Conservation (phyloP, 108 stramenopile species). For the Seminavis robusta region DNA sequence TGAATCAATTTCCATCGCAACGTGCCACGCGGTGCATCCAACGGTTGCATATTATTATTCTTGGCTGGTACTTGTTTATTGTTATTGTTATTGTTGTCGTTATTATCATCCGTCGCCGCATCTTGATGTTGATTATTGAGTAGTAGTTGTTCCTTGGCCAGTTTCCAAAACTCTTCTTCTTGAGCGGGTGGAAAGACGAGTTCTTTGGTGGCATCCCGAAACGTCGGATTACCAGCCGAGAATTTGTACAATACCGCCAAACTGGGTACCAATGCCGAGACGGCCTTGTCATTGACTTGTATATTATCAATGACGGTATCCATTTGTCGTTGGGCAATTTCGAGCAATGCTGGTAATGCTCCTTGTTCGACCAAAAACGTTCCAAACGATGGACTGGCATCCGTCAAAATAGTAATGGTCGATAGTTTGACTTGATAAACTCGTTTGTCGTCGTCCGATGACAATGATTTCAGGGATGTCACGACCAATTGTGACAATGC, state of each 20-base stretch:
- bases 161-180: slow-evolving; percentile 20
- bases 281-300: slow-evolving; percentile 55
- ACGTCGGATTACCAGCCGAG: slow-evolving; percentile 20
- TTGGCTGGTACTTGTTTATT: slow-evolving; percentile 2
- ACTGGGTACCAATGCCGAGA: slow-evolving; percentile 56
- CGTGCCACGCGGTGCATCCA: slow-evolving; percentile 77
- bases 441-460: slow-evolving; percentile 22
- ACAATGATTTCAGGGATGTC: slow-evolving; percentile 17
- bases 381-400: slow-evolving; percentile 40
- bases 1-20: slow-evolving; percentile 64
- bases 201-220: slow-evolving; percentile 33
- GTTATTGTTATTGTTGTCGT: too few relatives aligned
- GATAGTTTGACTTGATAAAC: slow-evolving; percentile 49
- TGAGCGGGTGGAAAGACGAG: slow-evolving; percentile 61
- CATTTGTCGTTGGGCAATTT: too few relatives aligned
- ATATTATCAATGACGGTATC: too few relatives aligned
- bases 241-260: slow-evolving; percentile 56
- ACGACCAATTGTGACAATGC: slow-evolving; percentile 6
- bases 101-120: too few relatives aligned
- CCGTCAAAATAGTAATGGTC: slow-evolving; percentile 56
- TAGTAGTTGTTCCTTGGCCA: slow-evolving; percentile 1
- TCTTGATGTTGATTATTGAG: too few relatives aligned
- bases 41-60: slow-evolving; percentile 76
- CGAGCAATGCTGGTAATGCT: too few relatives aligned
- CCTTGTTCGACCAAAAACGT: slow-evolving; percentile 34